phyloP scores from a whole-genome alignment of 176 grass and related monocot species.

The Thinopyrum elongatum region DNA sequence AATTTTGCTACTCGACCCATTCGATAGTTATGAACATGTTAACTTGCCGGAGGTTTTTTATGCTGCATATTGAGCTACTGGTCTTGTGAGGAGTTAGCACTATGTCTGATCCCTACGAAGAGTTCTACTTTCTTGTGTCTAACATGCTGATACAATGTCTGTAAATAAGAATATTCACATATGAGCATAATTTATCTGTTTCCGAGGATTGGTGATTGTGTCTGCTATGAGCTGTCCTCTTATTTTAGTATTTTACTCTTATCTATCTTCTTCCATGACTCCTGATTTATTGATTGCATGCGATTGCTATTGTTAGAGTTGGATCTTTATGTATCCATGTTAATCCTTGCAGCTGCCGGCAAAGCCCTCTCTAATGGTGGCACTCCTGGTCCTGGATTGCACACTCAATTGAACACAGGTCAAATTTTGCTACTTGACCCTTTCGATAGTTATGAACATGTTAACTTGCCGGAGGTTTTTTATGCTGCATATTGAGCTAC shows the following conservation, averaged over 20 bases:
- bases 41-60: not conserved
- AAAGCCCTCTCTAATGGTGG: constrained; percentile 18
- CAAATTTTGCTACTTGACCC: constrained; percentile 25
- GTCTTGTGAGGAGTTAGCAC: not conserved
- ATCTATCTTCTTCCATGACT: not conserved
- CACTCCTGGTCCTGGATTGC: constrained; percentile 15
- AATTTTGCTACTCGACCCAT: constrained; percentile 28
- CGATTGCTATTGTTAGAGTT: constrained; percentile 16
- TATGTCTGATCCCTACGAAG: not conserved
- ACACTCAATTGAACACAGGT: not conserved
- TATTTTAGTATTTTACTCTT: not conserved
- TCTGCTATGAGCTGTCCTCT: not conserved
- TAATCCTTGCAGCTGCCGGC: constrained; percentile 10
- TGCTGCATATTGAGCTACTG: not conserved
- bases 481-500: constrained; percentile 2
- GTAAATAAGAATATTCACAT: not conserved
- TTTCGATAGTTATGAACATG: constrained; percentile 3
- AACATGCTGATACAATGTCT: not conserved
- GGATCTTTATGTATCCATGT: constrained; percentile 15
- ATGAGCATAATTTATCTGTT: constrained; percentile 9
- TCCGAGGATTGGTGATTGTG: not conserved
- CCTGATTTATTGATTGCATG: not conserved
- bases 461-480: not conserved
- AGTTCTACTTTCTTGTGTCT: not conserved
- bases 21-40: not conserved